Percentiles rank a stretch among this genome's conserved stretches.
These are phyloP conservation scores for Candida adriatica DNA, from an alignment of 805 yeast genomes.

Conservation along the genomic window DNA sequence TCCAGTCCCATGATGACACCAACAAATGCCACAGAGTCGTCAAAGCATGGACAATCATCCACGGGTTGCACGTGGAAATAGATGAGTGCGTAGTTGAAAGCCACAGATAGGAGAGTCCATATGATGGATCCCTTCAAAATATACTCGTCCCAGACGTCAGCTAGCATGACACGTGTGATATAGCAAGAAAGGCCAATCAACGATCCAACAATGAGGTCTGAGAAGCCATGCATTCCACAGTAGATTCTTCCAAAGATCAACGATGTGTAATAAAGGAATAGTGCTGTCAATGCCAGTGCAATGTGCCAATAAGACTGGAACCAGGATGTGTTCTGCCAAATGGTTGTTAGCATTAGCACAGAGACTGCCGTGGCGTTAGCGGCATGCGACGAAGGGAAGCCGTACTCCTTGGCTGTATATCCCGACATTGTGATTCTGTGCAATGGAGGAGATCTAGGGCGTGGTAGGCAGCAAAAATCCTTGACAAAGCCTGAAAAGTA, in stretches of 20 bases:
- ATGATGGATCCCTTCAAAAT: constrained; percentile 26
- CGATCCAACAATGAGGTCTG: constrained; percentile 66
- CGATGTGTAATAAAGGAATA: constrained; percentile 47
- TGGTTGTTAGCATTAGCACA: constrained; percentile 33
- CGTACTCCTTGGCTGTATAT: constrained; percentile 90
- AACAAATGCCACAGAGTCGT: constrained; percentile 87
- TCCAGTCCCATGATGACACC: constrained; percentile 83
- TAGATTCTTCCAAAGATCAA: constrained; percentile 77
- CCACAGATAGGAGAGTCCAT: constrained; percentile 32
- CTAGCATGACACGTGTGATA: constrained; percentile 35
- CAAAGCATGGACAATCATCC: constrained; percentile 94
- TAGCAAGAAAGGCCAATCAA: constrained; percentile 53
- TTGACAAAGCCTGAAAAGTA: constrained; percentile 68
- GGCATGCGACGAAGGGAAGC: constrained; percentile 91
- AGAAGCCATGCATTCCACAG: constrained; percentile 96
- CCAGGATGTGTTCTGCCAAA: constrained; percentile 8
- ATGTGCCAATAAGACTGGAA: constrained; percentile 8
- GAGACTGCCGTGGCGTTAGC: constrained; percentile 89
- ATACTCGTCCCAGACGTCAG: constrained; percentile 40
- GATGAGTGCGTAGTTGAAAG: constrained; percentile 42
- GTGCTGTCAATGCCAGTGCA: constrained; percentile 15
- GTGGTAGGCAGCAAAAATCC: constrained; percentile 82
- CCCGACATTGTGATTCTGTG: constrained; percentile 84
- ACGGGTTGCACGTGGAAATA: constrained; percentile 76
- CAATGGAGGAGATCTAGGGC: constrained; percentile 90